Evolutionary conservation across 352 stramenopile species (phyloP).

Genomic region (Pythium aphanidermatum): DNA sequence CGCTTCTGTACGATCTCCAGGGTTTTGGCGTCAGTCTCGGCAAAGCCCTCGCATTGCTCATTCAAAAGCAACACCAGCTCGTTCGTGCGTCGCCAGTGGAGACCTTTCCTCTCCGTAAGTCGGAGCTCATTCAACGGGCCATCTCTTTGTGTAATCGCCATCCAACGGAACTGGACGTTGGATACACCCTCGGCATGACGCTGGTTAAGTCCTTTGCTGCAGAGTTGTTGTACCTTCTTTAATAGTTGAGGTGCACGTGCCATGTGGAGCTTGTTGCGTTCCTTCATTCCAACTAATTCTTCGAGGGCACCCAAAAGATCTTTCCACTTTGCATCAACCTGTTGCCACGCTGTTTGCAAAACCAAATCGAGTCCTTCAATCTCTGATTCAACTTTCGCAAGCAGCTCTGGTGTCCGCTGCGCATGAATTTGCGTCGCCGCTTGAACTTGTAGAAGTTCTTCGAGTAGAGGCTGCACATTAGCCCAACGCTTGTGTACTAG

Average conservation of each 20-base stretch:
- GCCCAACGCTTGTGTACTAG: constrained; percentile 59
- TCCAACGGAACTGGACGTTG: constrained; percentile 68
- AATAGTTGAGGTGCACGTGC: constrained; percentile 43
- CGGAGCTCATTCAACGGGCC: constrained; percentile 57
- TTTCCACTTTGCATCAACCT: constrained; percentile 56
- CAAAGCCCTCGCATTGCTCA: constrained; percentile 70
- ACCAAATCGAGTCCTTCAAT: constrained; percentile 64
- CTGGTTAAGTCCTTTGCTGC: constrained; percentile 46
- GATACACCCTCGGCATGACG: constrained; percentile 53
- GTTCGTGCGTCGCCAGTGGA: constrained; percentile 70
- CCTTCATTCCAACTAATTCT: constrained; percentile 50
- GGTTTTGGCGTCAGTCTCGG: constrained; percentile 39
- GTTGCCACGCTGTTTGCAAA: constrained; percentile 48
- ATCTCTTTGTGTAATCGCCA: constrained; percentile 55
- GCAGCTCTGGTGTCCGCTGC: constrained; percentile 36
- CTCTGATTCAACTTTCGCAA: constrained; percentile 34
- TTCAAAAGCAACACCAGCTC: constrained; percentile 58
- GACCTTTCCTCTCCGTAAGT: constrained; percentile 54
- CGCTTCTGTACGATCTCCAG: constrained; percentile 43
- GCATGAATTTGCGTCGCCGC: constrained; percentile 42
- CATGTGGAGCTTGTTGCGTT: constrained; percentile 58
- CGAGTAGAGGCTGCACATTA: constrained; percentile 56
- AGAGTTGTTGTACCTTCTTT: constrained; percentile 38
- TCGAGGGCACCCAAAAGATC: constrained; percentile 39
- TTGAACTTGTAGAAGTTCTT: constrained; percentile 58